Evolutionary conservation across 139 green algal genomes (phyloP).

Genomic region (Coelastrella sp.): DNA sequence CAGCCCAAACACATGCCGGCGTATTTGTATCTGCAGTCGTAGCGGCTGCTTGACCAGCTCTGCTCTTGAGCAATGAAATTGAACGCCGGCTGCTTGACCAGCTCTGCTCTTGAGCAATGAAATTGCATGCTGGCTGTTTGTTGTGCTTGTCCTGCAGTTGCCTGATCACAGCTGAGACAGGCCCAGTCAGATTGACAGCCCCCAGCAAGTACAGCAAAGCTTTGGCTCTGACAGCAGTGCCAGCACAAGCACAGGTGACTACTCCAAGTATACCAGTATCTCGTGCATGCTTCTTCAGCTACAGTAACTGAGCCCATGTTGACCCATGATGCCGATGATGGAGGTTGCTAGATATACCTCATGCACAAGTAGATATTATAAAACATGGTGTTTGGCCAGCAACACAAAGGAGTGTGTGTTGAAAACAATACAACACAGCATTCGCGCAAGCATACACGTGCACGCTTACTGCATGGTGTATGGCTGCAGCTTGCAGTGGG

Average conservation of each 20-base stretch:
- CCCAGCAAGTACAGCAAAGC: neutral
- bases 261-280: neutral
- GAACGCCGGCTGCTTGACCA: neutral
- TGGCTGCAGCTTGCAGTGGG: no score
- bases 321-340: neutral
- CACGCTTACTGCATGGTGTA: no score
- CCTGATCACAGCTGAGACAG: neutral
- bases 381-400: no score
- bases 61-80: neutral
- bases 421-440: no score
- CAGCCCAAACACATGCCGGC: neutral
- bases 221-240: constrained; percentile 17
- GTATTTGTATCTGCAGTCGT: neutral
- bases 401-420: no score
- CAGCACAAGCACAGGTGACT: neutral
- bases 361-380: neutral
- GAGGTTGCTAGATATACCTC: neutral
- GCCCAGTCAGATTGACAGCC: neutral
- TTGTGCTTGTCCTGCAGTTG: neutral
- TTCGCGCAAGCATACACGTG: no score
- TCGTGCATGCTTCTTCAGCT: neutral
- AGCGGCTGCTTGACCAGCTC: neutral
- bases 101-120: neutral
- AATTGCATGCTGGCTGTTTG: neutral
- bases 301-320: neutral